Base-by-base conservation (phyloP, 2,329 filamentous ascomycete species). In the Tolypocladium paradoxum region DNA sequence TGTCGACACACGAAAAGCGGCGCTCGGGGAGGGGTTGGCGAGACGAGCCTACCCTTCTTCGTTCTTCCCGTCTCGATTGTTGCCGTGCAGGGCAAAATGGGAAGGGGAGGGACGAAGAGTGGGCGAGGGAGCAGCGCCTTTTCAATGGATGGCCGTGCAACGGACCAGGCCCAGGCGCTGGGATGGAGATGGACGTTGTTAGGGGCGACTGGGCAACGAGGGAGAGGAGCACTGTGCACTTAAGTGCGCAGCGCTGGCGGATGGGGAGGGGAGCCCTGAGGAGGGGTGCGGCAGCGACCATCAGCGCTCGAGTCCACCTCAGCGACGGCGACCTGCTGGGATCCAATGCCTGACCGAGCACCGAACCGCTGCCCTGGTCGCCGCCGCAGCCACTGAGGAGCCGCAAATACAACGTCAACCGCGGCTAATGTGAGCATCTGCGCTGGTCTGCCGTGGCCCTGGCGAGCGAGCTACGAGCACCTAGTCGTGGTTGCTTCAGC, bases 131-230 rank as follows among this genome's bases (percentile, higher is more conserved):
- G 58, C 64, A 63, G 64, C 61, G 67, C 64, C 64, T 71, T 72
- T 72, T 72, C 62, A 72, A 72, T 71, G 67, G 58, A 72, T 71
- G 67, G 58, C 57, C 59, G 63, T 60, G 58, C 58, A 58, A 58
- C 52, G 54, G 56, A 53, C 58, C 57, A 57, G 55, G 57, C 58
- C 61, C 60, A 58, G 60, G 49, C 51, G 56, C 55, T 53, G 57
- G 56, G 62, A 59, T 60, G 61, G 60, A 63, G 61, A 59, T 59
- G 55, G 56, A 65, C 59, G 64, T 65, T 66, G 64, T 64, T 63
- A 61, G 61, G 61, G 61, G 60, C 56, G 60, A 63, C 59, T 62
- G 56, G 56, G 53, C 51, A 53, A 53, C 47, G 37, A 49, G 52
- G 49, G 29, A 40, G 43, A 37, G 45, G 38, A 51, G 52, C 33